phyloP scores from a whole-genome alignment of 2,329 filamentous ascomycete genomes.

The Hypoxylon sp. region DNA sequence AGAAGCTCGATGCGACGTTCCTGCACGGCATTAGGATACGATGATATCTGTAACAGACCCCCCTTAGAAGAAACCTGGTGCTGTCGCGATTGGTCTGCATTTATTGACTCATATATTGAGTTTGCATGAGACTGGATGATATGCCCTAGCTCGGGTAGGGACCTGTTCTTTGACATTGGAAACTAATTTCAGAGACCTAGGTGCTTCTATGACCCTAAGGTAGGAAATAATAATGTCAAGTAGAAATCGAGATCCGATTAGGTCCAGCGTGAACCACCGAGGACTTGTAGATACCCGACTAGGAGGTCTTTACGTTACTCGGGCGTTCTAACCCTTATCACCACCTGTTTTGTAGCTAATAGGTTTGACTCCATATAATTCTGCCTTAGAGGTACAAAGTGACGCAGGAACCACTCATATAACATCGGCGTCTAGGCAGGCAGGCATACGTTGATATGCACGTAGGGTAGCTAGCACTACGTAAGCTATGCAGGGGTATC shows the following conservation, averaged over 20 bases:
- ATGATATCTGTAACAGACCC: neutral
- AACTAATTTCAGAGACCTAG: neutral
- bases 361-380: too few species aligned
- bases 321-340: too few species aligned
- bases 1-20: neutral
- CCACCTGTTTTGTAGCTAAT: too few species aligned
- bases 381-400: too few species aligned
- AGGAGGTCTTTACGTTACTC: too few species aligned
- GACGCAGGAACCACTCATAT: too few species aligned
- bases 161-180: neutral
- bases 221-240: neutral
- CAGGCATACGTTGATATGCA: too few species aligned
- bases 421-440: too few species aligned
- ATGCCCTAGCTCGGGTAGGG: neutral
- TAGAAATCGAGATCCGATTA: neutral
- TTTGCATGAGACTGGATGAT: neutral
- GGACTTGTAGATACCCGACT: too few species aligned
- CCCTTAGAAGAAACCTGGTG: neutral
- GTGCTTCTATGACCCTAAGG: neutral
- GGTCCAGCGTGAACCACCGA: neutral
- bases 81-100: neutral
- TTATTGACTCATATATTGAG: neutral
- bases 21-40: neutral
- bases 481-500: too few species aligned
- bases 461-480: too few species aligned